A percentile compares a stretch with the other conserved stretches of the same genome.
phyloP scores from a whole-genome alignment of 345 rosid species.

The Hibiscus trionum region DNA sequence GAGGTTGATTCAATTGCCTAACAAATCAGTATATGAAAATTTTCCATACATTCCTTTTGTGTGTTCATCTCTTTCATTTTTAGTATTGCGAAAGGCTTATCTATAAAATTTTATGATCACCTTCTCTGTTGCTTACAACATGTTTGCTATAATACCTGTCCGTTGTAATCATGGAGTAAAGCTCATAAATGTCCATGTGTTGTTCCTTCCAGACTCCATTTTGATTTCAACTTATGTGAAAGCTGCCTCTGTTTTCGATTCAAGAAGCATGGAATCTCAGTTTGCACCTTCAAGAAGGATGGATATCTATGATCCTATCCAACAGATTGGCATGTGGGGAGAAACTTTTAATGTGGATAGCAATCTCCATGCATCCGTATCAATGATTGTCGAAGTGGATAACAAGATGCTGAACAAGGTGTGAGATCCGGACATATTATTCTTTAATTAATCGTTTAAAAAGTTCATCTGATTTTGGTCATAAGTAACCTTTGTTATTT shows the following conservation, averaged over 20 bases:
- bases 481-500: conserved; percentile 13
- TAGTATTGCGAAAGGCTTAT: not conserved
- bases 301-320: conserved; percentile 63
- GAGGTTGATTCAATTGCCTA: not conserved
- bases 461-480: conserved; percentile 5
- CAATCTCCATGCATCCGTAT: conserved; percentile 35
- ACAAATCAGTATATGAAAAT: not conserved
- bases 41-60: not conserved
- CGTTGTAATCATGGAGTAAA: not conserved
- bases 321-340: conserved; percentile 80
- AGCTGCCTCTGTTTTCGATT: conserved; percentile 22
- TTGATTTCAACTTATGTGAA: conserved; percentile 8
- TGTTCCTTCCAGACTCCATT: conserved; percentile 1
- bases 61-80: not conserved
- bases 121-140: not conserved
- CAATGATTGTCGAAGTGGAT: conserved; percentile 44
- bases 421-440: conserved; percentile 7
- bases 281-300: conserved; percentile 57
- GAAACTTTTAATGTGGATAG: conserved; percentile 55
- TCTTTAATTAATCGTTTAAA: not conserved
- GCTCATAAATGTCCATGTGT: not conserved
- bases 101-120: not conserved
- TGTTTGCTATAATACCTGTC: not conserved
- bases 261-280: conserved; percentile 70
- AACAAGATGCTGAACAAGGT: conserved; percentile 67